Evolutionary conservation across 2,329 filamentous ascomycete species (phyloP), one percentile per base, ranked within the genome.

Genomic region (Ceratocystis ficicola): DNA sequence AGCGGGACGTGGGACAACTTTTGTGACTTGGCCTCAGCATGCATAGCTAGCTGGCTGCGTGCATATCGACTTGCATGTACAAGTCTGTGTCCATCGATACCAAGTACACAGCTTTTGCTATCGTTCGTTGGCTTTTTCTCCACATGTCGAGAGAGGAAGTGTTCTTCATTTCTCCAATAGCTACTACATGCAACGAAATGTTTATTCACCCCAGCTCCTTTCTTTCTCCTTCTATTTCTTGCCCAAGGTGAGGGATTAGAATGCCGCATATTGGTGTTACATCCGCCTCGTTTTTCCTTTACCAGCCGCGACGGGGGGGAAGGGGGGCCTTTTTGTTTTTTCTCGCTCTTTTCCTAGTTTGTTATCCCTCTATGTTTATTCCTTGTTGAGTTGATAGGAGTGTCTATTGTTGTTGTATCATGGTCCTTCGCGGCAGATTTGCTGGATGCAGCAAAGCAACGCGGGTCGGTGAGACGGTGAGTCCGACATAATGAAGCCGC

Each of bases 201-300:
- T 50, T 20, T 20, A 25, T 50, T 25, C 22, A 25, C 48, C 15
- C 48, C n/a, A 8, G 48, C 17, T 50, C 48, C n/a, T 48, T 48
- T 48, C 20, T 48, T 48, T 48, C 20, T 20, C 2, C 46, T 8
- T 48, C n/a, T n/a, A 10, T 55, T 4, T 28, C 25, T 30, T 32
- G 25, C 6, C 52, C 22, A 57, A 57, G 52, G 25, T 28, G 28
- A 30, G 52, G 52, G 12, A 30, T 57, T 32, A 57, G 52, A 28
- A 52, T 20, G 22, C 22, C n/a, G 10, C 25, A 5, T 22, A n/a
- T 15, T 57, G 52, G 52, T n/a, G 52, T 57, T 57, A 57, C 52
- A 57, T 57, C 52, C 52, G 52, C 52, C 52, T 57, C 52, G 28
- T 57, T 57, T 57, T 57, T 57, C 52, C n/a, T 30, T 57, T 5